A percentile compares a stretch with the other conserved stretches of the same genome.
These are phyloP conservation scores for Colletotrichum filicis DNA, from an alignment of 2,329 filamentous ascomycete species.

Conservation along the genomic window DNA sequence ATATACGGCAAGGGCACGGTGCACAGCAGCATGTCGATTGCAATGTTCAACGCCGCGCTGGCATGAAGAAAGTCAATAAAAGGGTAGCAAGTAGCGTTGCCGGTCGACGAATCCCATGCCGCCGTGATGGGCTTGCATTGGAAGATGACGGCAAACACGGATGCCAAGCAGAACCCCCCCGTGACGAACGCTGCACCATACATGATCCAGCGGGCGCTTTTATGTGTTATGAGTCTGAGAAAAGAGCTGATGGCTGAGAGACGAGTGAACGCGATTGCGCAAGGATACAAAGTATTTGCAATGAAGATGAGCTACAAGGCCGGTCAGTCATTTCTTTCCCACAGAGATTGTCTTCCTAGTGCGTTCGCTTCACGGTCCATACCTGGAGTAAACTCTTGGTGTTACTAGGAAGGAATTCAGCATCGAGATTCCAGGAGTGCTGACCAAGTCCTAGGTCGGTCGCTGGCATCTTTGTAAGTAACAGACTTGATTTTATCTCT, in stretches of 20 bases:
- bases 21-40: constrained; percentile 44
- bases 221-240: not conserved
- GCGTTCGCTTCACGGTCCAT: not conserved
- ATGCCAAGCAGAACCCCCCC: constrained; percentile 4
- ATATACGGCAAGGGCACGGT: constrained; percentile 43
- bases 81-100: constrained; percentile 37
- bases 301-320: constrained; percentile 20
- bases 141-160: constrained; percentile 18
- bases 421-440: constrained; percentile 22
- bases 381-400: constrained; percentile 20
- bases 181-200: not conserved
- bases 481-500: not conserved
- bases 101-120: constrained; percentile 42
- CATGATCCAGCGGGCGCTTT: not conserved
- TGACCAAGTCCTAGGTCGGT: constrained; percentile 27
- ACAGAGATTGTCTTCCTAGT: not conserved
- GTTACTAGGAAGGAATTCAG: not conserved
- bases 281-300: constrained; percentile 21
- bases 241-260: constrained; percentile 21
- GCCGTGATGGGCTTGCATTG: constrained; percentile 31
- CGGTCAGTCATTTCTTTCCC: not conserved
- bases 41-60: constrained; percentile 43
- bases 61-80: constrained; percentile 42
- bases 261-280: constrained; percentile 18
- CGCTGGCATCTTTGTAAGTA: constrained; percentile 1